Percentiles rank a stretch among this genome's conserved stretches.
Evolutionary conservation across 2,329 filamentous ascomycete species (phyloP).

Genomic region (Ascochyta fabae): DNA sequence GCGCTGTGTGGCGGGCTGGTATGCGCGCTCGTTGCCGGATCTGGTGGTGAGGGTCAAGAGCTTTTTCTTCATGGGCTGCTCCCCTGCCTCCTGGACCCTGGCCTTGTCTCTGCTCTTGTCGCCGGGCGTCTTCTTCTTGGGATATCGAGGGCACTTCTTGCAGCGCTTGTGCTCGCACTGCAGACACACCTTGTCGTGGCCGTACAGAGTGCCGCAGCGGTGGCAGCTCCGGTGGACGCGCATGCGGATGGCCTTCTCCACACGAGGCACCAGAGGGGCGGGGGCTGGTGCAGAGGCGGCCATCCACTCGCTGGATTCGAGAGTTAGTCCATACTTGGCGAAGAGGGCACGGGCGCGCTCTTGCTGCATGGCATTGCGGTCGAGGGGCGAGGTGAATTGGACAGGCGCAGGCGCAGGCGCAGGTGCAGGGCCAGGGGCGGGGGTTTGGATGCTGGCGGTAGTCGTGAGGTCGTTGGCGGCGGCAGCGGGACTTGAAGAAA

Average conservation of each 20-base stretch:
- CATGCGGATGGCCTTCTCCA: slow-evolving; percentile 79
- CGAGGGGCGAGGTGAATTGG: slow-evolving; percentile 22
- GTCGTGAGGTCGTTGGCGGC: neutral
- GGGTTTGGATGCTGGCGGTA: neutral
- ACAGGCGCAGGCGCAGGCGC: slow-evolving; percentile 3
- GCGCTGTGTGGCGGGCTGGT: slow-evolving; percentile 74
- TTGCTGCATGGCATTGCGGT: slow-evolving; percentile 47
- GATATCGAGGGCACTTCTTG: slow-evolving; percentile 78
- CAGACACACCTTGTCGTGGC: slow-evolving; percentile 73
- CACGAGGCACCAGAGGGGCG: slow-evolving; percentile 55
- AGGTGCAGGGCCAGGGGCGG: neutral
- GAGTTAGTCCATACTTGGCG: slow-evolving; percentile 52
- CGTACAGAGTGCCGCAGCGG: slow-evolving; percentile 77
- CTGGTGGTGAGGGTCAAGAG: slow-evolving; percentile 69
- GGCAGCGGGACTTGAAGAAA: neutral
- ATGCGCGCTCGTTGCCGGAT: slow-evolving; percentile 72
- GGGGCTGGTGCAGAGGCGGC: slow-evolving; percentile 30
- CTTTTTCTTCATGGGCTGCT: slow-evolving; percentile 58
- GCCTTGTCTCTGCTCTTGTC: slow-evolving; percentile 32
- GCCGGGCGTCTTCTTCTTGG: slow-evolving; percentile 63
- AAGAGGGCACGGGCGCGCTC: slow-evolving; percentile 51
- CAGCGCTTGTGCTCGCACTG: slow-evolving; percentile 82
- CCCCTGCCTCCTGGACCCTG: slow-evolving; percentile 44
- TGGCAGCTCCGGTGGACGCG: slow-evolving; percentile 82
- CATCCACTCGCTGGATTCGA: slow-evolving; percentile 50